Base-by-base conservation (phyloP, 2,329 filamentous ascomycete genomes). In the Penicillium brevicompactum region DNA sequence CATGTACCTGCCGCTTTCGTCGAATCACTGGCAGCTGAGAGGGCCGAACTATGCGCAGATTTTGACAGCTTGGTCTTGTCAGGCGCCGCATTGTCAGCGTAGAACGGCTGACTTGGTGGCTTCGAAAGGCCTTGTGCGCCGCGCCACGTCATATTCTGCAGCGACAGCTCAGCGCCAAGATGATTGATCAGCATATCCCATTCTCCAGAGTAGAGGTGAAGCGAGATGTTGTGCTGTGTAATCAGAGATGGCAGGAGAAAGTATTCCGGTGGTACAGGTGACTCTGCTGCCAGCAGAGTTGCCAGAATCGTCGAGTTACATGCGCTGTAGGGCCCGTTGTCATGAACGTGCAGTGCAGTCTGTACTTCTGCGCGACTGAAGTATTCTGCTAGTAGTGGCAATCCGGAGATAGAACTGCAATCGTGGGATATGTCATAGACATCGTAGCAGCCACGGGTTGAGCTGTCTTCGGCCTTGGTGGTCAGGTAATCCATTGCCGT, bases 141-240 rank as follows among this genome's bases (percentile, higher is more conserved):
- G 31, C 63, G 57, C 73, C 73, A 77, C 11, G 74, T 75, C 73
- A 77, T 75, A 49, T 76, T 76, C 55, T 76, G 72, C 32, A 76
- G 59, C 5, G 61, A 64, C 5, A 76, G 53, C 44, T 75, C 69
- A 8, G 66, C 66, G 3, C 72, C 74, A 47, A 72, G 45, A 56
- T 76, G 71, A 49, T 74, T 76, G 56, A 75, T 60, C 31, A 75
- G 50, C 65, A 76, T 67, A 59, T 76, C 73, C 57, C 68, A 59
- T 49, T 74, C 65, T n/a, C 73, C 73, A 10, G 67, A 66, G 50
- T 72, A 76, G 38, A 76, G 52, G 53, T 75, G 71, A 5, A 75
- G 59, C 11, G 67, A 65, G 53, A 74, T 50, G 13, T 68, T 70
- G 51, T 73, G 58, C 4, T 57, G 58, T 1, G 67, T 70, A 13